phyloP scores from a whole-genome alignment of 208 protist species.

The Naegleria lovaniensis region DNA sequence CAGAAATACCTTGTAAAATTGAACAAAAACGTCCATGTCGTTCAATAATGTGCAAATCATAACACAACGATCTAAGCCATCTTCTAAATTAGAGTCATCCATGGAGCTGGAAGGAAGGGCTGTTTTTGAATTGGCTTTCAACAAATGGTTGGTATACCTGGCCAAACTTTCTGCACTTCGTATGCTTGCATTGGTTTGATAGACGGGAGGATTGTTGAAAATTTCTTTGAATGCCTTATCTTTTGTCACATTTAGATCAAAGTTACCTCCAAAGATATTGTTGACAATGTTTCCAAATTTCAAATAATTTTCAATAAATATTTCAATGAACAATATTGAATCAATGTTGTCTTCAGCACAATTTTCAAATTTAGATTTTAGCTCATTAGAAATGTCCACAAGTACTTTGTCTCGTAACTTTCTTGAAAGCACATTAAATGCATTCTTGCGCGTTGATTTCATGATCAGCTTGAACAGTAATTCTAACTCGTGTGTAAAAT shows the following conservation, averaged over 20 bases:
- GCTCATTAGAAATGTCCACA: not conserved
- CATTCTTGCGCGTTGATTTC: not conserved
- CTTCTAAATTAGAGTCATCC: not conserved
- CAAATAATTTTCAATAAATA: not conserved
- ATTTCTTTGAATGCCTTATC: not conserved
- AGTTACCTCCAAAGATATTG: not conserved
- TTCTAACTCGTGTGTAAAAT: not conserved
- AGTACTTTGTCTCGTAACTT: not conserved
- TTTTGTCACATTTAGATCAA: not conserved
- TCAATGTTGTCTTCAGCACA: not conserved
- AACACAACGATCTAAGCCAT: not conserved
- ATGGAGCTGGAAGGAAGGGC: not conserved
- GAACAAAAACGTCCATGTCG: slow-evolving; percentile 75
- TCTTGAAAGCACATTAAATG: not conserved
- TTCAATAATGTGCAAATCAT: slow-evolving; percentile 44
- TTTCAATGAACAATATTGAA: not conserved
- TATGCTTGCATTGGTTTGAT: not conserved
- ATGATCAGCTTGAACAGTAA: not conserved
- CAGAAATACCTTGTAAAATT: slow-evolving; percentile 75
- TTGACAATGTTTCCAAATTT: not conserved
- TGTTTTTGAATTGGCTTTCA: not conserved
- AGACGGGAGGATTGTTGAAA: not conserved
- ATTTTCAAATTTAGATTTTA: not conserved
- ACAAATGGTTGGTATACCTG: not conserved
- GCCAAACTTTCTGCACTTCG: not conserved